These are phyloP conservation scores for Coemansia sp. DNA, from an alignment of 192 early-diverging fungal species.

Conservation along the genomic window DNA sequence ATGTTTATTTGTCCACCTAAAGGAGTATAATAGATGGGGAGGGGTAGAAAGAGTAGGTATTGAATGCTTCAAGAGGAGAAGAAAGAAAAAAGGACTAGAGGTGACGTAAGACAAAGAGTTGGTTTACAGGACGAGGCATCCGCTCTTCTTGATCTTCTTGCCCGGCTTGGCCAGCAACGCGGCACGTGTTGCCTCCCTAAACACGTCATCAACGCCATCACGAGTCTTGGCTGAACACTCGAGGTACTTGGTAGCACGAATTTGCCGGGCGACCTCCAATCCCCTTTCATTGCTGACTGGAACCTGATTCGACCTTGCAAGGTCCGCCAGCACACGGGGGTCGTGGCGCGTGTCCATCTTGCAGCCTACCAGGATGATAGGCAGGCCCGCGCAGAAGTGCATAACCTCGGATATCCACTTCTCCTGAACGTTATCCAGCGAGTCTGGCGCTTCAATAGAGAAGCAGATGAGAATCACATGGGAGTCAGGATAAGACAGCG, in stretches of 20 bases:
- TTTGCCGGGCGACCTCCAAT: slow-evolving; percentile 60
- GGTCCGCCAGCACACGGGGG: slow-evolving; percentile 19
- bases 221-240: slow-evolving; percentile 73
- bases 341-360: slow-evolving; percentile 52
- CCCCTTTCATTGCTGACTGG: slow-evolving; percentile 60
- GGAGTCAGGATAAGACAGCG: slow-evolving; percentile 87
- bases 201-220: slow-evolving; percentile 46
- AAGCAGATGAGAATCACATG: slow-evolving; percentile 94
- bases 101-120: slow-evolving; percentile 4
- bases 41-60: not conserved
- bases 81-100: not conserved
- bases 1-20: not conserved
- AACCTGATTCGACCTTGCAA: slow-evolving; percentile 33
- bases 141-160: slow-evolving; percentile 40
- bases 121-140: slow-evolving; percentile 50
- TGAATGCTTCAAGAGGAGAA: slow-evolving; percentile 5
- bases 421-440: slow-evolving; percentile 74
- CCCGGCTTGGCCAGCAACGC: slow-evolving; percentile 62
- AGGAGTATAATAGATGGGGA: not conserved
- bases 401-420: slow-evolving; percentile 42
- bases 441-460: slow-evolving; percentile 80
- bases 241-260: slow-evolving; percentile 76
- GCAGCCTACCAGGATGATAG: slow-evolving; percentile 27
- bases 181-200: slow-evolving; percentile 69
- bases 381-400: slow-evolving; percentile 15